Conservation (phyloP, 805 yeast species). For the Myxozyma nipponensis region DNA sequence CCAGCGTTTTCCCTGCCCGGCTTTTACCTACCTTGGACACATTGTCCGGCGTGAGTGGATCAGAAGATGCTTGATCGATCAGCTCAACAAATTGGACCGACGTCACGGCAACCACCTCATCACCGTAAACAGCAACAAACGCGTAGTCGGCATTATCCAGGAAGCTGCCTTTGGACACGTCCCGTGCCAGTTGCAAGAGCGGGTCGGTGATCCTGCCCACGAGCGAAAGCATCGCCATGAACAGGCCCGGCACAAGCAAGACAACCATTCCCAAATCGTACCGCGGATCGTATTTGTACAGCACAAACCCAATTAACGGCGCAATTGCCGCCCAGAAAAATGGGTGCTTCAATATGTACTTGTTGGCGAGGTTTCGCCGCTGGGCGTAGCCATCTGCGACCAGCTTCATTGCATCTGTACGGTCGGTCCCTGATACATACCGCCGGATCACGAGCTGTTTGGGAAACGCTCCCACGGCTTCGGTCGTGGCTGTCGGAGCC, state of each 20-base stretch:
- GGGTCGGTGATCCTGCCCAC: conserved; percentile 25
- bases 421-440: conserved; percentile 10
- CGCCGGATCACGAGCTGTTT: conserved; percentile 14
- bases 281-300: conserved; percentile 7
- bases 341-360: conserved; percentile 17
- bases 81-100: conserved; percentile 21
- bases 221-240: conserved; percentile 25
- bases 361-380: conserved; percentile 22
- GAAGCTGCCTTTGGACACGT: conserved; percentile 13
- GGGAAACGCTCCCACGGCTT: not conserved
- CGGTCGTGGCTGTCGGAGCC: not conserved
- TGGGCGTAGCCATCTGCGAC: conserved; percentile 18
- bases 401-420: conserved; percentile 8
- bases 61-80: conserved; percentile 7
- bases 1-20: conserved; percentile 2
- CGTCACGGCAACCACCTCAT: conserved; percentile 12
- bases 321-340: conserved; percentile 12
- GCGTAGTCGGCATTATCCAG: conserved; percentile 17
- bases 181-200: conserved; percentile 11
- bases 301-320: conserved; percentile 17
- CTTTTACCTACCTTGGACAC: not conserved
- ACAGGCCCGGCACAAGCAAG: conserved; percentile 15
- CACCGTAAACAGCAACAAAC: conserved; percentile 19
- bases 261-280: conserved; percentile 19
- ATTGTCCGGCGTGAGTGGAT: not conserved